These are phyloP conservation scores for Beauveria asiatica DNA, from an alignment of 2,329 filamentous ascomycete species.

Conservation along the genomic window DNA sequence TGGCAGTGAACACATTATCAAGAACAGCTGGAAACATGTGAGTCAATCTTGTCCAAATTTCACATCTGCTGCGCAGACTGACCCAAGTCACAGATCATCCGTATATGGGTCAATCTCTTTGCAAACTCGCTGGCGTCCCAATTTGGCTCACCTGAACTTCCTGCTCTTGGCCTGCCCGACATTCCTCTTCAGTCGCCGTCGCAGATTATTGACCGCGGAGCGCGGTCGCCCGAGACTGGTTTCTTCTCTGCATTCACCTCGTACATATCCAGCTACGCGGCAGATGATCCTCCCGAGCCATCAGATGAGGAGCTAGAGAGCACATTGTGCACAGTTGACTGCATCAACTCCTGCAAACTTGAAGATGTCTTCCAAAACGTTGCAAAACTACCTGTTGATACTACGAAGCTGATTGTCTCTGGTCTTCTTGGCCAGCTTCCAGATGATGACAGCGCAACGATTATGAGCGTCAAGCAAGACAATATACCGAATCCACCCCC, in stretches of 20 bases:
- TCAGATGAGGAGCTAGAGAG: slow-evolving; percentile 96
- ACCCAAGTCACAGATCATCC: slow-evolving; percentile 57
- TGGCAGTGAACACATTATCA: slow-evolving; percentile 71
- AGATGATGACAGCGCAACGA: slow-evolving; percentile 65
- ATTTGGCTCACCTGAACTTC: slow-evolving; percentile 57
- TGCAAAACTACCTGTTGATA: slow-evolving; percentile 34
- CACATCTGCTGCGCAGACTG: slow-evolving; percentile 19
- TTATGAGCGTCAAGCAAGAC: slow-evolving; percentile 89
- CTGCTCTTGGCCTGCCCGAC: slow-evolving; percentile 60
- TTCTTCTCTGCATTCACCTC: slow-evolving; percentile 92
- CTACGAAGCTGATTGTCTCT: slow-evolving; percentile 40
- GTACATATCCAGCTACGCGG: slow-evolving; percentile 97
- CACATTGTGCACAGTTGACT: slow-evolving; percentile 89
- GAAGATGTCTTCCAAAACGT: slow-evolving; percentile 77
- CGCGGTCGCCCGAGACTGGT: slow-evolving; percentile 69
- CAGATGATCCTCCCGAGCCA: slow-evolving; percentile 93
- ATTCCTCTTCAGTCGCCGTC: slow-evolving; percentile 89
- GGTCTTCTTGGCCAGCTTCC: slow-evolving; percentile 77
- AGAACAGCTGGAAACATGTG: slow-evolving; percentile 70
- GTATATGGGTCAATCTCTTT: slow-evolving; percentile 92
- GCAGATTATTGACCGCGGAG: slow-evolving; percentile 82
- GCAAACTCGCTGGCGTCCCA: slow-evolving; percentile 87
- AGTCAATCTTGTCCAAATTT: slow-evolving; percentile 26
- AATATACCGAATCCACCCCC: slow-evolving; percentile 53
- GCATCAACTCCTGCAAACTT: slow-evolving; percentile 82